Base-by-base conservation (phyloP, 208 protist species). In the Trypanosoma melophagium region DNA sequence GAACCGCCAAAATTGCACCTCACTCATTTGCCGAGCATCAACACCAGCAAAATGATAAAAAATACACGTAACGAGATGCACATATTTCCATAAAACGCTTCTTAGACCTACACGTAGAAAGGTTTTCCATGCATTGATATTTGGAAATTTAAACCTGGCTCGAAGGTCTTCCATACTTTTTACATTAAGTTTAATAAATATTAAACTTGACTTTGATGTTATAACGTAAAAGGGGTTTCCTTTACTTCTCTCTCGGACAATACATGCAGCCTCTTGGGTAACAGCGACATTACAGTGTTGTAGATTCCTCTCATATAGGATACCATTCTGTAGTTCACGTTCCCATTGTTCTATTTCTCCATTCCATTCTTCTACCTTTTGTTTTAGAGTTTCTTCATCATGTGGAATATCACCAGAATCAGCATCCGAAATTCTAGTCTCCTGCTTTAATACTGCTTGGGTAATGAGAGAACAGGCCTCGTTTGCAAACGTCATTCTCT, bases 1-100 rank as follows among this genome's bases (percentile, higher is more conserved):
- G 56, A 95, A 92, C 22, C 85, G 71, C 90, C 90, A 95, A 75
- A 93, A 93, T 56, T 76, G 71, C 31, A 85, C 80, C 64, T 95
- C 90, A 31, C 76, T 71, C 77, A 95, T 76, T 21, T 69, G 60
- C 44, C 69, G 71, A 3, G 83, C 73, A 63, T 83, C 80, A 19
- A 78, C 77, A 17, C 86, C 84, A 24, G 86, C 89, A 56, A 83
- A 92, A 54, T 71, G 58, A 69, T 84, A 86, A 67, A 93, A 95
- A 59, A 92, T 53, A 5, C 83, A 74, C 3, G 79, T 77, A 28
- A 83, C 76, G 8, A 71, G 69, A 42, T 65, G 56, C 21, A 81
- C 75, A 56, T 83, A 49, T 28, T 84, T 72, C 66, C 73, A 69
- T 65, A 94, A 75, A 42, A 85, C 19, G 17, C 22, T 62, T 24